Conservation (phyloP, 805 yeast genomes). For the Suhomyces kilbournensis region DNA sequence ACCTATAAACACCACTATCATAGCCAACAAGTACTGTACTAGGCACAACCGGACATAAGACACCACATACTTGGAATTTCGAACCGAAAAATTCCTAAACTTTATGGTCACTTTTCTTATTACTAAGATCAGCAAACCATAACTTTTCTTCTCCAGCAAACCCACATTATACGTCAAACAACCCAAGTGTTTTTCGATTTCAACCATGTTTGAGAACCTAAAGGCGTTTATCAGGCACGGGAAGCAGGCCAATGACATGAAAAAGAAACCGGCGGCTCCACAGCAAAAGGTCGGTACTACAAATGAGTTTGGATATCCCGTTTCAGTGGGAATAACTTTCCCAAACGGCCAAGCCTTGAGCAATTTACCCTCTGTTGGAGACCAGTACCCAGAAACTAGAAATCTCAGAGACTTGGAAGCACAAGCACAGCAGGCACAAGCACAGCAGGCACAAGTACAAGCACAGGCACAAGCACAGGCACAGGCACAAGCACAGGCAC, state of each 20-base stretch:
- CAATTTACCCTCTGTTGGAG: neutral
- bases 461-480: neutral
- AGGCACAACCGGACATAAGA: too few relatives aligned
- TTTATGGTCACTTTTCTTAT: too few relatives aligned
- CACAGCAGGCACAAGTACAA: neutral
- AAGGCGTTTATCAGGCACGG: conserved; percentile 65
- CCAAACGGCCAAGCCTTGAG: neutral
- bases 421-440: neutral
- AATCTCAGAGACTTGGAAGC: neutral
- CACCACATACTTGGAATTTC: too few relatives aligned
- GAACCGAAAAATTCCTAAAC: too few relatives aligned
- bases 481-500: neutral
- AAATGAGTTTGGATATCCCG: neutral
- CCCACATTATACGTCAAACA: too few relatives aligned
- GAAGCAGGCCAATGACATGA: conserved; percentile 48
- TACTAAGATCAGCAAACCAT: too few relatives aligned
- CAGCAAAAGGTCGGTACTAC: neutral
- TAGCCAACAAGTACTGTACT: too few relatives aligned
- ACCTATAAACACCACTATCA: neutral
- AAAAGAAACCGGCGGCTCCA: conserved; percentile 7
- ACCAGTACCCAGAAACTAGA: neutral
- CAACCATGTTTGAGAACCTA: conserved; percentile 40
- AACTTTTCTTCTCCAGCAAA: too few relatives aligned
- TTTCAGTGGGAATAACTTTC: neutral
- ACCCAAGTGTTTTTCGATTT: too few relatives aligned